These are phyloP conservation scores for Saccharomyces mikatae DNA, from an alignment of 805 yeast species.

Conservation along the genomic window DNA sequence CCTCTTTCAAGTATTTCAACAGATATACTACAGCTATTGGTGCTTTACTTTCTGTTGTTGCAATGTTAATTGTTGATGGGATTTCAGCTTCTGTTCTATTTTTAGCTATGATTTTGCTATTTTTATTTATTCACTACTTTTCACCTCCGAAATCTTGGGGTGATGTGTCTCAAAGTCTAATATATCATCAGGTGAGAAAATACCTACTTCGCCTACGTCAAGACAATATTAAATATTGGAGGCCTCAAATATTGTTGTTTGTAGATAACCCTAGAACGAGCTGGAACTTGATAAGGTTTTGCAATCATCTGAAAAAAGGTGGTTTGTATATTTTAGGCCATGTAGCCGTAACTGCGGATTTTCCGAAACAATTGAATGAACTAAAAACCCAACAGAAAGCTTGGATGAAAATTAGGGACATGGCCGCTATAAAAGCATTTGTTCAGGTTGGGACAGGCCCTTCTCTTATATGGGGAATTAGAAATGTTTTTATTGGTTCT, in stretches of 20 bases:
- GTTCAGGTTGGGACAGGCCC: constrained; percentile 89
- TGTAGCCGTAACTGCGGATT: constrained; percentile 54
- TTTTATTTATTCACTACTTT: constrained; percentile 74
- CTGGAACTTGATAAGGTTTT: constrained; percentile 86
- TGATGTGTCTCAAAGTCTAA: constrained; percentile 90
- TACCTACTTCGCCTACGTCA: constrained; percentile 68
- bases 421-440: constrained; percentile 78
- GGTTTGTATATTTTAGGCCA: constrained; percentile 90
- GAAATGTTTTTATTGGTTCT: constrained; percentile 84
- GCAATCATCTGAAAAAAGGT: constrained; percentile 92
- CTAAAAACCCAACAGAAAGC: constrained; percentile 65
- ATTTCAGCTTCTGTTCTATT: constrained; percentile 74
- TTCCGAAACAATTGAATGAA: constrained; percentile 60
- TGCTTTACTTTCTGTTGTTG: constrained; percentile 55
- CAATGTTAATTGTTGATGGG: constrained; percentile 95
- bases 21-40: constrained; percentile 77
- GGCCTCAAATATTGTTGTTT: constrained; percentile 85
- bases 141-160: constrained; percentile 98
- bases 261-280: constrained; percentile 89
- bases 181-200: constrained; percentile 94
- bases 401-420: constrained; percentile 77
- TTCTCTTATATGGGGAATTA: constrained; percentile 85
- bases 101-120: constrained; percentile 53
- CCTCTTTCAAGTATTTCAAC: constrained; percentile 83
- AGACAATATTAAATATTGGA: constrained; percentile 95